These are phyloP conservation scores for Scheffersomyces cryptocercus DNA, from an alignment of 1,139 yeast genomes.

Conservation along the genomic window DNA sequence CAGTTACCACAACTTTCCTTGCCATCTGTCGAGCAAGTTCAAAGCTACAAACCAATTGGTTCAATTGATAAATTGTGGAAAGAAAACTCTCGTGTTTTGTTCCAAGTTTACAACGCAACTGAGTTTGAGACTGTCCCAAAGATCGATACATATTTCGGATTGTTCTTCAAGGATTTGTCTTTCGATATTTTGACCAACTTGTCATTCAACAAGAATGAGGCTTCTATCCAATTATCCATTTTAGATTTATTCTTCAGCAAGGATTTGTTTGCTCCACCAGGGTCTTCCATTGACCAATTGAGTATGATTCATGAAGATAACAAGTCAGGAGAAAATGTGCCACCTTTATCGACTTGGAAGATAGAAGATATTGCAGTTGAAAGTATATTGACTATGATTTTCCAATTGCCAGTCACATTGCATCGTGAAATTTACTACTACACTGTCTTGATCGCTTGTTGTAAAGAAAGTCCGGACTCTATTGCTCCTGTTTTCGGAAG, in stretches of 20 bases:
- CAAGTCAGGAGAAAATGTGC: conserved; percentile 40
- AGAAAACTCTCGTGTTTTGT: conserved; percentile 56
- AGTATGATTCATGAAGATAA: conserved; percentile 38
- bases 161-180: conserved; percentile 73
- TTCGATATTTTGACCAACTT: conserved; percentile 74
- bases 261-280: conserved; percentile 78
- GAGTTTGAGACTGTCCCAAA: conserved; percentile 75
- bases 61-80: conserved; percentile 42
- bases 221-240: conserved; percentile 77
- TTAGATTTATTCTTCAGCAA: conserved; percentile 73
- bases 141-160: conserved; percentile 51
- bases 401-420: conserved; percentile 67
- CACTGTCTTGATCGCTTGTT: conserved; percentile 84
- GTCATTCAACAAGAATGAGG: conserved; percentile 88
- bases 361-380: conserved; percentile 90
- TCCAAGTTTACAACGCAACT: conserved; percentile 62
- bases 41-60: conserved; percentile 29
- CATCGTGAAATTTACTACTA: conserved; percentile 80
- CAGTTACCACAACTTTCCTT: conserved; percentile 47
- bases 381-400: conserved; percentile 74
- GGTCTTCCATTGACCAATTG: conserved; percentile 77
- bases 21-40: conserved; percentile 45
- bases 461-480: conserved; percentile 83
- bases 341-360: conserved; percentile 74
- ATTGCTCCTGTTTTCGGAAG: conserved; percentile 96